Evolutionary conservation across 495 filamentous ascomycete species (phyloP), one percentile per base, ranked within the genome.

Genomic region (Talaromyces stipitatus): DNA sequence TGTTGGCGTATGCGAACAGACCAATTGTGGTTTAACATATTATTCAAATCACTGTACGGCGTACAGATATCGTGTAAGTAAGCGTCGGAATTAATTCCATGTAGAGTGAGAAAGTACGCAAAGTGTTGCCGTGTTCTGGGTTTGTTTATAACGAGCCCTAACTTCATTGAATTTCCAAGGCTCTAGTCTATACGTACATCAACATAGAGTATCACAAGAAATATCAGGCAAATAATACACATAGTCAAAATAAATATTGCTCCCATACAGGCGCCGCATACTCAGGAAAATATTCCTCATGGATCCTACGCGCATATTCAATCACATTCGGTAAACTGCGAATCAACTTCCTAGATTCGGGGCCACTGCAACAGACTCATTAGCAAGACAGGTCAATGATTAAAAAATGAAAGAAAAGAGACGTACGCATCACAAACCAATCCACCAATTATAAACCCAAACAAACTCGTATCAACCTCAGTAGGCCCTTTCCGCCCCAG

Each of bases 251-350:
- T n/a, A n/a, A n/a, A n/a, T n/a, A 8, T 30, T 29, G 22, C 46
- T 60, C 56, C 65, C 59, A 71, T 23, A 64, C 61, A 70, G 70
- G 70, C 2, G 50, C 10, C 18, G 54, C 65, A 66, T 86, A 88
- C 50, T 87, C 83, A 0, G 78, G 72, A 55, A 86, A 86, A 60
- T 81, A 87, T 0, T 55, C 50, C 22, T 78, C 65, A 62, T 85
- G 83, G 27, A 88, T 83, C 36, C 78, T 68, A 9, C 55, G 46
- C 6, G 80, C 83, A 65, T 86, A 88, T 0, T 84, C 80, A 46
- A 81, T 22, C 22, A 87, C 53, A 0, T 69, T 67, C 1, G 81
- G 77, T 30, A 77, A 77, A 2, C 61, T 46, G 52, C 69, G 69
- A 20, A 86, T 63, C 2, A 76, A 57, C 43, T 64, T 62, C 47